Evolutionary conservation across 495 filamentous ascomycete genomes (phyloP).

Genomic region (Ascodesmis nigricans): DNA sequence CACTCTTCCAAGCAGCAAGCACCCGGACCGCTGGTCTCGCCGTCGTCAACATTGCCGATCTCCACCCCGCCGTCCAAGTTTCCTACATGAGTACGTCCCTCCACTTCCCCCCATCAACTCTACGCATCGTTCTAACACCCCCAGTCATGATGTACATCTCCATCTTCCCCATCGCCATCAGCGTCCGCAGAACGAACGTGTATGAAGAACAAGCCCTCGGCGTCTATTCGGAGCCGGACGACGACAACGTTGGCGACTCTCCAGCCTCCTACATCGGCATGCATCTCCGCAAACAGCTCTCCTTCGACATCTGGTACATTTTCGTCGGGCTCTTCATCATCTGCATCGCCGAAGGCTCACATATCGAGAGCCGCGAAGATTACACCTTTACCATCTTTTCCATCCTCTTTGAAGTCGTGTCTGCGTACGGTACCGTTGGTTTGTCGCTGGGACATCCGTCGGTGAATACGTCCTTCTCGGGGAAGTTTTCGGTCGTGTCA

Average conservation of each 20-base stretch:
- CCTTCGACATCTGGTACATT: slow-evolving; percentile 44
- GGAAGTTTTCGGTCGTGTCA: slow-evolving; percentile 54
- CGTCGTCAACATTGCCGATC: slow-evolving; percentile 32
- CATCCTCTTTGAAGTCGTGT: slow-evolving; percentile 31
- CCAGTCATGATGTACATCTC: slow-evolving; percentile 51
- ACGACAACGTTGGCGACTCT: slow-evolving; percentile 22
- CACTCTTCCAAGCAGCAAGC: slow-evolving; percentile 38
- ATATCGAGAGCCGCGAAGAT: slow-evolving; percentile 28
- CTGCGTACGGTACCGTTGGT: slow-evolving; percentile 63
- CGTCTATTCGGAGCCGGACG: slow-evolving; percentile 29
- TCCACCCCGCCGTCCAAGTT: slow-evolving; percentile 40
- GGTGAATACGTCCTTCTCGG: slow-evolving; percentile 55
- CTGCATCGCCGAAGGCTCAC: slow-evolving; percentile 30
- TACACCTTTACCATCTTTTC: slow-evolving; percentile 29
- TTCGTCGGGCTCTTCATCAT: slow-evolving; percentile 41
- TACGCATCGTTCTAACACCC: slow-evolving; percentile 9
- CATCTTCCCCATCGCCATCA: slow-evolving; percentile 40
- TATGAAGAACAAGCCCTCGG: slow-evolving; percentile 56
- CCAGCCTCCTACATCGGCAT: slow-evolving; percentile 29
- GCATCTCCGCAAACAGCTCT: slow-evolving; percentile 38
- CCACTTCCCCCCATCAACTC: background rate
- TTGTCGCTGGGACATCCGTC: slow-evolving; percentile 60
- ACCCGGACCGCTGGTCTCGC: slow-evolving; percentile 37
- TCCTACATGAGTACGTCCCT: slow-evolving; percentile 28
- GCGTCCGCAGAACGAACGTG: slow-evolving; percentile 43